Evolutionary conservation across 345 rosid species (phyloP).

Genomic region (Citrus glauca): DNA sequence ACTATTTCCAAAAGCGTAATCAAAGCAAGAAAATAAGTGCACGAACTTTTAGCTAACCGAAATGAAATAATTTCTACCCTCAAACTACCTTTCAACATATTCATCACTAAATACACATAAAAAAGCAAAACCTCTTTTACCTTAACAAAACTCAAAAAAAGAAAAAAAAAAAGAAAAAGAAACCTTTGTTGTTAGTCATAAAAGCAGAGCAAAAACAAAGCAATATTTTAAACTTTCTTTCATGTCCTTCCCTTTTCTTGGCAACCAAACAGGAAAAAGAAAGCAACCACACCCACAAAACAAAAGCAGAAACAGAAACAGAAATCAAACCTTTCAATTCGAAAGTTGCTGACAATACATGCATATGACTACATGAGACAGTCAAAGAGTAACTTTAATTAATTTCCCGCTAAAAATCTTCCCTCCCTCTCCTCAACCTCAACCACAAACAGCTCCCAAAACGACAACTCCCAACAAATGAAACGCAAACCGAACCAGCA

Average conservation of each 20-base stretch:
- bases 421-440: neutral
- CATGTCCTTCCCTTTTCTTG: conserved; percentile 5
- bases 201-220: neutral
- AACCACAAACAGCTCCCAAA: neutral
- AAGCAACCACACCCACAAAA: neutral
- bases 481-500: neutral
- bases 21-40: neutral
- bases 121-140: neutral
- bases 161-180: neutral
- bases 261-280: conserved; percentile 20
- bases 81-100: neutral
- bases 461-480: neutral
- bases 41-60: neutral
- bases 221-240: neutral
- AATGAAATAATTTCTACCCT: neutral
- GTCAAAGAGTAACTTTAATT: conserved; percentile 2
- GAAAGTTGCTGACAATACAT: conserved; percentile 7
- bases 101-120: neutral
- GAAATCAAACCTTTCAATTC: conserved; percentile 19
- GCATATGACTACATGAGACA: conserved; percentile 2
- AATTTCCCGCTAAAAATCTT: conserved; percentile 44
- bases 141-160: neutral
- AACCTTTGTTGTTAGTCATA: neutral
- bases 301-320: neutral
- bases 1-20: neutral